Evolutionary conservation across 1,139 yeast species (phyloP).

Genomic region (Dujonia santamariae): DNA sequence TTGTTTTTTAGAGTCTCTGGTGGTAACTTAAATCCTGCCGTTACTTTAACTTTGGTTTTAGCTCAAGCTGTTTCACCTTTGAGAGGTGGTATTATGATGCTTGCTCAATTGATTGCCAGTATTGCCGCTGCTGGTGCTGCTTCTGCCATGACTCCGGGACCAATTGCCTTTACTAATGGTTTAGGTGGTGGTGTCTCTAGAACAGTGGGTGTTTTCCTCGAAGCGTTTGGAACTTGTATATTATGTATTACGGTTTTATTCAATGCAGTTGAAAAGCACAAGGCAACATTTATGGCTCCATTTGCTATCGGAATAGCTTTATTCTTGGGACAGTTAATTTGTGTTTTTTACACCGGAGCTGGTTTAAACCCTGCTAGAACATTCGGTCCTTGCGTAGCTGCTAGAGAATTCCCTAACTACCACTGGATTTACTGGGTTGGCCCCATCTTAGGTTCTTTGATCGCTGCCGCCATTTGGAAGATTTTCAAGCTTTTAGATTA

Average conservation of each 20-base stretch:
- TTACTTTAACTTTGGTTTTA: constrained; percentile 66
- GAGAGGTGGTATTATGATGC: constrained; percentile 63
- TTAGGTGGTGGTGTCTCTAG: constrained; percentile 73
- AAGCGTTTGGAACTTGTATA: constrained; percentile 75
- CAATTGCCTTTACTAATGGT: constrained; percentile 61
- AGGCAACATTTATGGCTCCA: constrained; percentile 78
- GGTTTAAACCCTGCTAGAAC: constrained; percentile 91
- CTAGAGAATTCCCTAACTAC: constrained; percentile 68
- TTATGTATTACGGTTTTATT: constrained; percentile 76
- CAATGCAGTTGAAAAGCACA: constrained; percentile 81
- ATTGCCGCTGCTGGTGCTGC: constrained; percentile 95
- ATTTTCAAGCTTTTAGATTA: constrained; percentile 63
- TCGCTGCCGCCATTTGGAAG: constrained; percentile 70
- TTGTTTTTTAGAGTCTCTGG: constrained; percentile 80
- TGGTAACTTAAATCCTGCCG: constrained; percentile 90
- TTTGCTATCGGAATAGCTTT: constrained; percentile 79
- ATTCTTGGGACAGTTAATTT: constrained; percentile 77
- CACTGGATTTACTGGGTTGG: constrained; percentile 96
- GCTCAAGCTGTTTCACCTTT: constrained; percentile 73
- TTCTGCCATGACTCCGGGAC: constrained; percentile 83
- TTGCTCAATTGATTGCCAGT: constrained; percentile 77
- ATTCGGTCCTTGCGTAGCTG: constrained; percentile 80
- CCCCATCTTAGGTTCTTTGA: constrained; percentile 65
- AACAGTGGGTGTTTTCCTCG: constrained; percentile 76
- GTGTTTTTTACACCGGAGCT: constrained; percentile 86